Evolutionary conservation across 805 yeast species (phyloP).

Genomic region (Lachancea waltii): DNA sequence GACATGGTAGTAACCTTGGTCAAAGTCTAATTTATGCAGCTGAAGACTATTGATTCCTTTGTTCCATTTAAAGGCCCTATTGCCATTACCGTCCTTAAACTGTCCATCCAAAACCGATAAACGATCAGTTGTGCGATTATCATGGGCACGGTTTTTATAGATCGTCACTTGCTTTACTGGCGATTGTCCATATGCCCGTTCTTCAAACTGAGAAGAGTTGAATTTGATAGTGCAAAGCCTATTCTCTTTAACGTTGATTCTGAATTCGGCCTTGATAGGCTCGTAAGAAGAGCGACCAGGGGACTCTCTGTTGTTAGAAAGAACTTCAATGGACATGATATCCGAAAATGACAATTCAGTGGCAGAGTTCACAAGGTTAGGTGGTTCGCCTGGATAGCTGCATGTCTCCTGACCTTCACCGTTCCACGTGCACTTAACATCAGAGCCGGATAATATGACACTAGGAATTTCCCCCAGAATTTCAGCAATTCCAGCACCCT

Average conservation of each 20-base stretch:
- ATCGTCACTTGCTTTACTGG: conserved; percentile 62
- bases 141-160: conserved; percentile 32
- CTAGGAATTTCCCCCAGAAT: conserved; percentile 61
- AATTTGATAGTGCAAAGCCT: conserved; percentile 60
- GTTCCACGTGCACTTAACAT: conserved; percentile 33
- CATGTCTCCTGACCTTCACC: conserved; percentile 50
- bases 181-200: conserved; percentile 35
- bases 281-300: conserved; percentile 48
- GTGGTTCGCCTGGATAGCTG: conserved; percentile 43
- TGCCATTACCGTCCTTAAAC: conserved; percentile 34
- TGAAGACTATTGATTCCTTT: conserved; percentile 60
- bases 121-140: conserved; percentile 4
- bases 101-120: conserved; percentile 20
- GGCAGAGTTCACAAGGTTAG: conserved; percentile 40
- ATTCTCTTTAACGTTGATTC: conserved; percentile 51
- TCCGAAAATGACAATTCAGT: conserved; percentile 30
- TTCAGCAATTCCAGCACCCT: conserved; percentile 38
- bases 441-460: conserved; percentile 34
- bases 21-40: conserved; percentile 61
- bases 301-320: conserved; percentile 42
- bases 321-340: conserved; percentile 44
- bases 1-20: conserved; percentile 44
- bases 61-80: conserved; percentile 45
- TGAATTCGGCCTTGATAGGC: conserved; percentile 57
- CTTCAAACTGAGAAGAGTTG: conserved; percentile 40